phyloP scores from a whole-genome alignment of 148 eudicot genomes.

The Fagopyrum tataricum region DNA sequence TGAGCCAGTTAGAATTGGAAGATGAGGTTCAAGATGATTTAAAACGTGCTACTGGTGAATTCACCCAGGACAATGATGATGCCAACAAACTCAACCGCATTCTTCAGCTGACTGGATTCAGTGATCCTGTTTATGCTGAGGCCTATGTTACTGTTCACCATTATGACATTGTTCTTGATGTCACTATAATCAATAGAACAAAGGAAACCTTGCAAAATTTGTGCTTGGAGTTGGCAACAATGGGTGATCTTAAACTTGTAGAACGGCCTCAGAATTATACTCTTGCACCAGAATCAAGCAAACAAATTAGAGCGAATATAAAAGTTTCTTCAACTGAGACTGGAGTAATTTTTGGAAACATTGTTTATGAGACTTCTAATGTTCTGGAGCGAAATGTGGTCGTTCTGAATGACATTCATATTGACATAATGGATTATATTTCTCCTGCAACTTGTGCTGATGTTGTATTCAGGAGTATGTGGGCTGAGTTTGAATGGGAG shows the following conservation, averaged over 20 bases:
- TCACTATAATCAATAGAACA: slow-evolving; percentile 85
- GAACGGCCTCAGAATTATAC: slow-evolving; percentile 97
- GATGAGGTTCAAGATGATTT: slow-evolving; percentile 94
- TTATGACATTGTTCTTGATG: slow-evolving; percentile 95
- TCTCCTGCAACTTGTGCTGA: slow-evolving; percentile 90
- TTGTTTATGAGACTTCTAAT: slow-evolving; percentile 91
- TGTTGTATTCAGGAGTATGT: slow-evolving; percentile 88
- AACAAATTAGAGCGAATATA: slow-evolving; percentile 87
- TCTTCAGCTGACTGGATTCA: slow-evolving; percentile 91
- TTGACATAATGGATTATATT: slow-evolving; percentile 97
- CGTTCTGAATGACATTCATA: slow-evolving; percentile 95
- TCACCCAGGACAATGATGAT: slow-evolving; percentile 64
- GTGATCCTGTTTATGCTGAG: slow-evolving; percentile 97
- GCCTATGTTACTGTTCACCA: slow-evolving; percentile 98
- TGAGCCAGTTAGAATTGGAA: slow-evolving; percentile 95
- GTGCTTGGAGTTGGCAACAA: slow-evolving; percentile 93
- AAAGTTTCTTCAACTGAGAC: slow-evolving; percentile 99
- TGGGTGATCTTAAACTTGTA: slow-evolving; percentile 98
- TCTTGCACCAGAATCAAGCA: slow-evolving; percentile 93
- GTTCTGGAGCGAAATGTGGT: slow-evolving; percentile 86
- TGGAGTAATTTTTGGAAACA: slow-evolving; percentile 90
- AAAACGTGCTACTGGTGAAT: slow-evolving; percentile 92
- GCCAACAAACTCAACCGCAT: slow-evolving; percentile 85
- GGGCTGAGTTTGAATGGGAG: slow-evolving; percentile 99
- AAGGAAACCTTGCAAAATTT: slow-evolving; percentile 89